phyloP scores from a whole-genome alignment of 2,329 filamentous ascomycete species.

The Cordyceps tenuipes region DNA sequence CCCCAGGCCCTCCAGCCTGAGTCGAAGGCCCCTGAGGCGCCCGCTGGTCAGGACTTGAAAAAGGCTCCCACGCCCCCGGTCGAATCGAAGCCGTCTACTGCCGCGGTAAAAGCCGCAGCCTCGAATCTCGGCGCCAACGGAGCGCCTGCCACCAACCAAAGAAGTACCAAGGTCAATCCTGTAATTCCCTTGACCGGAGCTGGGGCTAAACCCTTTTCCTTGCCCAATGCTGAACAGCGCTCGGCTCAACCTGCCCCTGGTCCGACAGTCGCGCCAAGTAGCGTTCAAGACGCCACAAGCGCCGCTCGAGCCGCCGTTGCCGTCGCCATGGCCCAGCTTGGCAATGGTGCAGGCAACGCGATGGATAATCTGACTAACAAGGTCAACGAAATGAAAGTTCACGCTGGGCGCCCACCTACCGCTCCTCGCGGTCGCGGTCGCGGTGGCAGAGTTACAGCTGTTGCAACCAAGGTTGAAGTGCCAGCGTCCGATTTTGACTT shows the following conservation, averaged over 20 bases:
- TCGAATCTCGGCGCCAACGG: slow-evolving; percentile 34
- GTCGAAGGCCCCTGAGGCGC: neutral
- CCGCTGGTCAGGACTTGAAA: slow-evolving; percentile 46
- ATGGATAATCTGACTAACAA: slow-evolving; percentile 67
- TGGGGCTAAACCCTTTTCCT: slow-evolving; percentile 29
- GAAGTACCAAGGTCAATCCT: slow-evolving; percentile 49
- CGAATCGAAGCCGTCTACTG: slow-evolving; percentile 56
- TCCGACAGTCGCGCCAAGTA: slow-evolving; percentile 27
- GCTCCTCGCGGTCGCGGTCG: slow-evolving; percentile 41
- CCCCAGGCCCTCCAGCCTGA: slow-evolving; percentile 36
- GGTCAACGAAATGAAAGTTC: slow-evolving; percentile 68
- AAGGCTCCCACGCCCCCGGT: slow-evolving; percentile 55
- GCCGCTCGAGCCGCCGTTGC: slow-evolving; percentile 71
- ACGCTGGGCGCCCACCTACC: slow-evolving; percentile 44
- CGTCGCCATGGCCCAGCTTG: slow-evolving; percentile 67
- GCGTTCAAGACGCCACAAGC: slow-evolving; percentile 60
- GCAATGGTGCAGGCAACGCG: slow-evolving; percentile 34
- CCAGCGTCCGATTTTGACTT: slow-evolving; percentile 92
- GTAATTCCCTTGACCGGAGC: slow-evolving; percentile 55
- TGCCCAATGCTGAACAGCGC: slow-evolving; percentile 23
- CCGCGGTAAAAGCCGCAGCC: slow-evolving; percentile 32
- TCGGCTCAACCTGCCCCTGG: slow-evolving; percentile 23
- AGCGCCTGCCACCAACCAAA: neutral
- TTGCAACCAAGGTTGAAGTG: slow-evolving; percentile 67
- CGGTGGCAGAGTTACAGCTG: slow-evolving; percentile 35